These are phyloP conservation scores for Dalbergia oliveri DNA, from an alignment of 306 rosid genomes.

Conservation along the genomic window DNA sequence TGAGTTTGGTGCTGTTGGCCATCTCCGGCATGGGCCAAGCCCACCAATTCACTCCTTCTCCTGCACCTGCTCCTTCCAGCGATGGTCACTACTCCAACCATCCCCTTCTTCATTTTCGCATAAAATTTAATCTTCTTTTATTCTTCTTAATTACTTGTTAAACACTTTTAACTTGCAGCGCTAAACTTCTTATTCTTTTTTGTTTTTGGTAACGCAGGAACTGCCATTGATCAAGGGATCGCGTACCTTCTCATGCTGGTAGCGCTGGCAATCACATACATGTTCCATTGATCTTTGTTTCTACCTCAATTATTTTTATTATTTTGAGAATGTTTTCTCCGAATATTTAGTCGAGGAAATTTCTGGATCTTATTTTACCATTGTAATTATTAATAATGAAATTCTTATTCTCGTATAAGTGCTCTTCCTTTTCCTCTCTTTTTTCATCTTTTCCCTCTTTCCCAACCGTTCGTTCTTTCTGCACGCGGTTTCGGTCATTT, in stretches of 20 bases:
- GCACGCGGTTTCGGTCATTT: constrained; percentile 1
- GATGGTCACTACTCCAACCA: constrained; percentile 53
- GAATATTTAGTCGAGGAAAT: constrained; percentile 18
- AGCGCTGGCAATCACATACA: constrained; percentile 71
- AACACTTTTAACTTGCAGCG: neutral
- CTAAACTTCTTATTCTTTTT: neutral
- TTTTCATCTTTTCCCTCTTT: neutral
- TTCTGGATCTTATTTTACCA: neutral
- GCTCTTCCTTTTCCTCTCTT: neutral
- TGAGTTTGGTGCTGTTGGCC: constrained; percentile 48
- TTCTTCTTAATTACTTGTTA: too few relatives aligned
- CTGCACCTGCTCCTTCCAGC: constrained; percentile 51
- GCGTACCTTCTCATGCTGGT: constrained; percentile 64
- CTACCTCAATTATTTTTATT: neutral
- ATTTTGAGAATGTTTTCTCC: constrained; percentile 21
- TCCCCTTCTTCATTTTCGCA: neutral
- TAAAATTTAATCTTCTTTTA: neutral
- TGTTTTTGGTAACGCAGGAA: constrained; percentile 43
- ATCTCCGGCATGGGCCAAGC: constrained; percentile 44
- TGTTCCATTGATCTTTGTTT: constrained; percentile 54
- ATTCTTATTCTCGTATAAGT: neutral
- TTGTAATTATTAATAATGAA: constrained; percentile 32
- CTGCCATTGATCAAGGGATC: constrained; percentile 73
- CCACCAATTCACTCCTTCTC: constrained; percentile 52
- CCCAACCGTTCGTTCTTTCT: constrained; percentile 4